These are phyloP conservation scores for Chaetomium globosum DNA, from an alignment of 2,329 filamentous ascomycete species.

Conservation along the genomic window DNA sequence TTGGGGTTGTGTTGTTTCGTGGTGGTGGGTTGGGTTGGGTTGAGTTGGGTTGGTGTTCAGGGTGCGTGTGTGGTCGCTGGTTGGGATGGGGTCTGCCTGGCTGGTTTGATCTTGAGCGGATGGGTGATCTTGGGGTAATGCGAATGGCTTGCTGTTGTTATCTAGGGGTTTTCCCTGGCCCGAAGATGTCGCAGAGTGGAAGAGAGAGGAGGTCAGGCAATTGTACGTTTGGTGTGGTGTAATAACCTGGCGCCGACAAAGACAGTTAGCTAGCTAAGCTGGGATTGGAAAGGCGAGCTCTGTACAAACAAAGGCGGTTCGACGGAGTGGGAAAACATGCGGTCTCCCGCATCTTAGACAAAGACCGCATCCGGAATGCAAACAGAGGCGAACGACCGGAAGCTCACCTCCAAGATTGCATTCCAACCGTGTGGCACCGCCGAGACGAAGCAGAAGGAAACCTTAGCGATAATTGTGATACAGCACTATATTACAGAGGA, in stretches of 20 bases:
- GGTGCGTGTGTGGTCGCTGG: not conserved
- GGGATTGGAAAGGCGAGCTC: not conserved
- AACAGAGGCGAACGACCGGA: not conserved
- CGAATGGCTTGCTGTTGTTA: not conserved
- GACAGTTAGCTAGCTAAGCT: slow-evolving; percentile 2
- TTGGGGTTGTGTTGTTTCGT: not conserved
- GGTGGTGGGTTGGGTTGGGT: not conserved
- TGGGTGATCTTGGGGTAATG: not conserved
- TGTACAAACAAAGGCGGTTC: slow-evolving; percentile 13
- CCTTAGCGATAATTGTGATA: not conserved
- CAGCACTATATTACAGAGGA: not conserved
- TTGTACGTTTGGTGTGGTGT: not conserved
- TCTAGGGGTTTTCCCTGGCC: not conserved
- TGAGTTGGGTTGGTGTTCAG: not conserved
- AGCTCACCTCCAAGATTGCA: not conserved
- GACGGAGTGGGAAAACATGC: slow-evolving; percentile 16
- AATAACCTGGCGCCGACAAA: not conserved
- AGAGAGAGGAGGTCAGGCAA: not conserved
- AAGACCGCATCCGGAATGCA: slow-evolving; percentile 18
- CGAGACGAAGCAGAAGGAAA: not conserved
- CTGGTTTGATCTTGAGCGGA: not conserved
- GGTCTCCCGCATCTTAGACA: not conserved
- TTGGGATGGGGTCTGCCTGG: not conserved
- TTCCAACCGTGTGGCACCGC: not conserved
- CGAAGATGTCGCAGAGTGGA: not conserved